Base-by-base conservation (phyloP, 176 grass and related monocot genomes). In the Oryza coarctata region DNA sequence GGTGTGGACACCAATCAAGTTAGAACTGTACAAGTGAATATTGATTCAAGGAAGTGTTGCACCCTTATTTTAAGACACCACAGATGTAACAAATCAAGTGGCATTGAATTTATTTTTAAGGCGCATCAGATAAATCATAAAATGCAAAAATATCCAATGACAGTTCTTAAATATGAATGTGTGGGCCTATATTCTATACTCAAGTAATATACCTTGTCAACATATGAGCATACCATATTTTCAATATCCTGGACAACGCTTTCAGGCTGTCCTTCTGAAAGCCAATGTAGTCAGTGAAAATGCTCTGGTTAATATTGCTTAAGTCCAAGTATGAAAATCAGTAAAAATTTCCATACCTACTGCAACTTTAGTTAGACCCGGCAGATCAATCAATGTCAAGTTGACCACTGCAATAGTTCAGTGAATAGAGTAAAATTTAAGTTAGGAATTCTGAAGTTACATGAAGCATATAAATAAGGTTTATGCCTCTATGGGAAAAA, bases 311-410 rank as follows among this genome's bases (percentile, higher is more conserved):
- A 75, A 27, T n/a, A 81, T 39, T 47, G 1, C 20, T 65, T 47
- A 65, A 61, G 88, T 86, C 47, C 29, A n/a, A 64, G 23, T 43
- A 80, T n/a, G 1, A 68, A 57, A 34, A 49, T 60, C 49, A 1
- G 57, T 12, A 40, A 22, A 23, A 38, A 27, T 41, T 61, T 31
- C 22, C 82, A 74, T 91, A 97, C 94, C 94, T 76, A 92, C 61
- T 60, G 94, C 92, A 92, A 94, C 94, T 81, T 94, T 97, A 70
- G 90, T 97, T 66, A 97, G 82, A 81, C 92, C 94, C 11, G 92
- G 94, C 4, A 97, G 85, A 89, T 97, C 94, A 92, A 97, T 92
- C 80, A 97, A 79, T 72, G 94, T 97, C 75, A 97, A 86, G 86
- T 92, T 97, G 25, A 97, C 92, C 83, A 97, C 94, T 97, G 94